Base-by-base conservation (phyloP, 805 yeast species). In the Saccharomycopsis amapae region DNA sequence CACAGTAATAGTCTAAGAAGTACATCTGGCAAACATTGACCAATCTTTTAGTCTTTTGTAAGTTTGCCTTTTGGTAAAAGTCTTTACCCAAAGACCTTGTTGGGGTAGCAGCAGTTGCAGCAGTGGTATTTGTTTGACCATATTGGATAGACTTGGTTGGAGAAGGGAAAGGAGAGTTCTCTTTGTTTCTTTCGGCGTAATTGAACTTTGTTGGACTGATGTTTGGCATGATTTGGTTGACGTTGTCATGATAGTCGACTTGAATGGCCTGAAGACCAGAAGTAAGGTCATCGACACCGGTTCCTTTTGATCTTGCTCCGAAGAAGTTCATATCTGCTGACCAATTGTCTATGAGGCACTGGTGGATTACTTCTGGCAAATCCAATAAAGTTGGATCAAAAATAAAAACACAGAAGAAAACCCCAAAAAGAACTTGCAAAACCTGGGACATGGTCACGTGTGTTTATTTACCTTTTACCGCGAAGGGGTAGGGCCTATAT, bases 1-100 rank as follows among this genome's bases (percentile, higher is more conserved):
- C 98, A 66, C 96, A 90, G 63, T 93, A 93, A 64, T 89, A 87
- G 62, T 93, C 98, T 48, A 93, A 71, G 58, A 93, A 93, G 65
- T 83, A 94, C 78, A 88, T 76, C 61, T 90, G 96, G 34, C 96
- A 84, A 23, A 93, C 97, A 41, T 88, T 83, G 6, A 89, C 95
- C 49, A 86, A 67, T 50, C 98, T 72, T 58, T 82, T 83, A 1
- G 94, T 86, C 58, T 86, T 86, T 42, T 84, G 80, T 38, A 77
- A 73, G 48, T 77, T 73, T 5, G 89, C 83, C 58, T 75, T 76
- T 45, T 62, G 58, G 51, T 72, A 68, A 55, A 80, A 79, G 23
- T 78, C 83, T 31, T 62, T 55, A 24, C 40, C 45, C 30, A 44
- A 43, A 22, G 38, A 13, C 31, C 32, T 49, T 5, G 38, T 25